phyloP scores from a whole-genome alignment of 495 filamentous ascomycete species.

The Parmelia sp. region DNA sequence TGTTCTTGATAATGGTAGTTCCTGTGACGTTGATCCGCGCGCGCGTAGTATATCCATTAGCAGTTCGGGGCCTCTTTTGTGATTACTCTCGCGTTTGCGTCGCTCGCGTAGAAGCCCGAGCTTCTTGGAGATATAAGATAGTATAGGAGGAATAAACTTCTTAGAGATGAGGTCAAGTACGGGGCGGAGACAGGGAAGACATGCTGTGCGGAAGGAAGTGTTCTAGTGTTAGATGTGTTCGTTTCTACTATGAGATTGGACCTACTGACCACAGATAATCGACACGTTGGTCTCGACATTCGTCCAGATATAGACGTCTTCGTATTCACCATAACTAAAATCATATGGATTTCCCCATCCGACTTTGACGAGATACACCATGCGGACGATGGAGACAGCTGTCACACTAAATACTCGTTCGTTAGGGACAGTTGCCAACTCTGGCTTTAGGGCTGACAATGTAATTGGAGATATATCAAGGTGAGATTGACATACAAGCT shows the following conservation, averaged over 20 bases:
- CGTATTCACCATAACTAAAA: too few relatives aligned
- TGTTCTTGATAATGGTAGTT: neutral
- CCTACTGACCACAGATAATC: constrained; percentile 18
- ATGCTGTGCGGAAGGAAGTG: too few relatives aligned
- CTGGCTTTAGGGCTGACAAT: too few relatives aligned
- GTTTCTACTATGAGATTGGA: too few relatives aligned
- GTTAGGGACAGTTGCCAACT: too few relatives aligned
- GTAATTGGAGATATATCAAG: too few relatives aligned
- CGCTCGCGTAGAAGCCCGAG: neutral
- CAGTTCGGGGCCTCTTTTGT: neutral
- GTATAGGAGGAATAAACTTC: too few relatives aligned
- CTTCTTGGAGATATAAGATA: neutral
- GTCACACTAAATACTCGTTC: too few relatives aligned
- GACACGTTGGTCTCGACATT: constrained; percentile 6
- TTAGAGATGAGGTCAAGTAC: too few relatives aligned
- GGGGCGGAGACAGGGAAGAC: neutral
- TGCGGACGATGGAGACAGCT: constrained; percentile 12
- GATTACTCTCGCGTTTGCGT: neutral
- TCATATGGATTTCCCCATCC: too few relatives aligned
- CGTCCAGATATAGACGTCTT: too few relatives aligned
- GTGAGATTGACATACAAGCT: constrained; percentile 16
- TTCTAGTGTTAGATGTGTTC: neutral
- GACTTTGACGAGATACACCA: neutral
- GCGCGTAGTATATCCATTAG: neutral
- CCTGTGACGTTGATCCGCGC: neutral